phyloP scores from a whole-genome alignment of 2,329 filamentous ascomycete species.

The Colletotrichum australisinense region DNA sequence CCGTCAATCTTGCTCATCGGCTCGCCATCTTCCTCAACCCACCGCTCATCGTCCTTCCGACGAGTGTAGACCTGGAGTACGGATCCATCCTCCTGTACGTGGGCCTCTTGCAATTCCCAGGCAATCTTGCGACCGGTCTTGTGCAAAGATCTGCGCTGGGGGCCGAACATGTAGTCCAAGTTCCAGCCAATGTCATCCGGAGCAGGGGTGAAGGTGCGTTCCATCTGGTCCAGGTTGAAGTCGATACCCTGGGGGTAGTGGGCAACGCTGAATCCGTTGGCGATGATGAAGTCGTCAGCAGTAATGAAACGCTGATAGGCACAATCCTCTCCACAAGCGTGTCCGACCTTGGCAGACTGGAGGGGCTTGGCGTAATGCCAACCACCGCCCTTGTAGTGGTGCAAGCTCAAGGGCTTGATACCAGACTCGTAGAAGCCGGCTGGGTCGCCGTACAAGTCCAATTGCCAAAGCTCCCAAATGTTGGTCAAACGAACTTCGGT shows the following conservation, averaged over 20 bases:
- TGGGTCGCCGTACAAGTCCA: constrained; percentile 70
- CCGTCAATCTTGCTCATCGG: constrained; percentile 66
- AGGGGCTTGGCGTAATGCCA: constrained; percentile 67
- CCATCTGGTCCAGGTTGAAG: constrained; percentile 61
- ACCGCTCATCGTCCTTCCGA: constrained; percentile 63
- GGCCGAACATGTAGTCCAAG: constrained; percentile 63
- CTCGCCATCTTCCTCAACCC: constrained; percentile 57
- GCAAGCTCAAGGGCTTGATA: constrained; percentile 69
- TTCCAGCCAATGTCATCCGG: constrained; percentile 62
- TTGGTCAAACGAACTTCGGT: constrained; percentile 68
- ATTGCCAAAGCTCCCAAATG: constrained; percentile 68
- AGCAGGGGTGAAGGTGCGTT: constrained; percentile 63
- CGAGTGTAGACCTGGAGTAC: constrained; percentile 66
- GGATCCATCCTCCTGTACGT: constrained; percentile 58
- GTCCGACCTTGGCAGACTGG: constrained; percentile 67
- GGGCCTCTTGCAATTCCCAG: constrained; percentile 65
- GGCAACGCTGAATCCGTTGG: constrained; percentile 69
- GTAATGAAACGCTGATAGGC: constrained; percentile 69
- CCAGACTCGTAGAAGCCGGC: constrained; percentile 74
- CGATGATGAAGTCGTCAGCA: constrained; percentile 64
- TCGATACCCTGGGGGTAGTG: constrained; percentile 65
- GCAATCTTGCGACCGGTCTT: constrained; percentile 63
- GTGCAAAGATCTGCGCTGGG: constrained; percentile 58
- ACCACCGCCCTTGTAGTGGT: constrained; percentile 72
- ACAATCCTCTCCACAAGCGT: constrained; percentile 71